Conservation (phyloP, 306 rosid species). For the Aeschynomene evenia region DNA sequence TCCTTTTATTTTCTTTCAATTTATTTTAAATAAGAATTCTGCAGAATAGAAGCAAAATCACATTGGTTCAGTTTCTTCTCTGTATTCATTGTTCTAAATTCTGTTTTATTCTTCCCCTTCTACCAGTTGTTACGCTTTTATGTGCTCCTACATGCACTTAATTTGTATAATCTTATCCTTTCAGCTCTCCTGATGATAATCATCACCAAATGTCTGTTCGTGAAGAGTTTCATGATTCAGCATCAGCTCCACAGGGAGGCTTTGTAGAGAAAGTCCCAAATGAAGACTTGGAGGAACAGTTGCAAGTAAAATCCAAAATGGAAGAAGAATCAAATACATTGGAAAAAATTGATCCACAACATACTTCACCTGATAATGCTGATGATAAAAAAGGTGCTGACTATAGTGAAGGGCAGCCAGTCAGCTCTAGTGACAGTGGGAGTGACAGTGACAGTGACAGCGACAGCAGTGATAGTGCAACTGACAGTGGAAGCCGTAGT, state of each 20-base stretch:
- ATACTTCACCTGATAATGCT: conserved; percentile 56
- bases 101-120: no score
- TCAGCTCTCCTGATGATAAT: conserved; percentile 82
- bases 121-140: no score
- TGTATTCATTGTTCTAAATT: no score
- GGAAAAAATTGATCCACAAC: conserved; percentile 51
- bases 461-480: conserved; percentile 83
- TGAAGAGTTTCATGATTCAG: conserved; percentile 60
- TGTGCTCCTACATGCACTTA: conserved; percentile 25
- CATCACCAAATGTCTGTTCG: conserved; percentile 46
- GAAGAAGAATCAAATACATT: conserved; percentile 53
- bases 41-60: no score
- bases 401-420: conserved; percentile 63
- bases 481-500: conserved; percentile 88
- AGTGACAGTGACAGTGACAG: conserved; percentile 91
- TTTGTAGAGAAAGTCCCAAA: conserved; percentile 52
- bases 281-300: conserved; percentile 49
- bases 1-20: no score
- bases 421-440: conserved; percentile 79
- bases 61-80: no score
- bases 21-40: no score
- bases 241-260: conserved; percentile 48
- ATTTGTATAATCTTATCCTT: conserved; percentile 16
- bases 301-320: conserved; percentile 41
- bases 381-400: conserved; percentile 71